Conservation (phyloP, 2,329 filamentous ascomycete genomes). For the Chalaropsis ovoidea region DNA sequence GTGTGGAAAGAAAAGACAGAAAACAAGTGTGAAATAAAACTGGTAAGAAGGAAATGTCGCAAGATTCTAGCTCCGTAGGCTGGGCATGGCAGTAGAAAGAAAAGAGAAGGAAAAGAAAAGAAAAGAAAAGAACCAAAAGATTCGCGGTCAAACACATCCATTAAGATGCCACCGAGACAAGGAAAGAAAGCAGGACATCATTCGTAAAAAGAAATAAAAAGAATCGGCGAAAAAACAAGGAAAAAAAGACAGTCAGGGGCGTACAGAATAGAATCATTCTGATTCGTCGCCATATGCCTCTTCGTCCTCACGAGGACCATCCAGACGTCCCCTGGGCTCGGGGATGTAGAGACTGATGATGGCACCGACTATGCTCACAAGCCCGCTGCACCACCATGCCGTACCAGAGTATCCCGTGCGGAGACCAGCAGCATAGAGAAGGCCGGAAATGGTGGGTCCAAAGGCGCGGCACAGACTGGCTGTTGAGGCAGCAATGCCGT, state of each 20-base stretch:
- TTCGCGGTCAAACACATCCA: not conserved
- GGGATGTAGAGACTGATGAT: slow-evolving; percentile 66
- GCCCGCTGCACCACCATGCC: slow-evolving; percentile 83
- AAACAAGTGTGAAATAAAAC: slow-evolving; percentile 4
- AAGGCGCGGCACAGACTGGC: slow-evolving; percentile 82
- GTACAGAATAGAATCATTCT: not conserved
- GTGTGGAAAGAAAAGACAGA: not conserved
- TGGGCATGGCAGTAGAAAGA: not conserved
- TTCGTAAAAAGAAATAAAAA: not conserved
- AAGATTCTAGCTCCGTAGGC: not conserved
- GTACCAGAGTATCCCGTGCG: slow-evolving; percentile 73
- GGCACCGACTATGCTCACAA: slow-evolving; percentile 65
- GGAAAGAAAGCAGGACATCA: slow-evolving; percentile 8
- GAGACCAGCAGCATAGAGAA: slow-evolving; percentile 72
- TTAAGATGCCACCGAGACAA: not conserved
- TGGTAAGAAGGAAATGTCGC: not conserved
- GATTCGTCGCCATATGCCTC: slow-evolving; percentile 30
- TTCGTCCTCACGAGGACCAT: slow-evolving; percentile 35
- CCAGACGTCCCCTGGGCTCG: slow-evolving; percentile 42
- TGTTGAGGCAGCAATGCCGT: slow-evolving; percentile 82
- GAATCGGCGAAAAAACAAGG: slow-evolving; percentile 12
- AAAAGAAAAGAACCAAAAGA: not conserved
- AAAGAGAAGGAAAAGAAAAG: not conserved
- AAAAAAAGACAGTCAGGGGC: slow-evolving; percentile 16
- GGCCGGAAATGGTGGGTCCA: slow-evolving; percentile 76